Conservation (phyloP, 495 filamentous ascomycete species). For the Daldinia caldariorum region DNA sequence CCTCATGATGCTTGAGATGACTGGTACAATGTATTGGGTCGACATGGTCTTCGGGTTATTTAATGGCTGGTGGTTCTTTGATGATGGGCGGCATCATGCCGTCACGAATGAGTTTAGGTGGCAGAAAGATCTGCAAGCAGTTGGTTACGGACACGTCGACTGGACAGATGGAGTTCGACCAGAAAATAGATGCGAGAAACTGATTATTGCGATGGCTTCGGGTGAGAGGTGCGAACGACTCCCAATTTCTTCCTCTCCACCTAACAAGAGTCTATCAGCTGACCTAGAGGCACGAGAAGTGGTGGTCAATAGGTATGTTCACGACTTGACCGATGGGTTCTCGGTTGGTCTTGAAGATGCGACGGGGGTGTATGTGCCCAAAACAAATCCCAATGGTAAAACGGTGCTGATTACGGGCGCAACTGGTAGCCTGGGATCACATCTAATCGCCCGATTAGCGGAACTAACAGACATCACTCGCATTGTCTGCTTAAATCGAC, state of each 20-base stretch:
- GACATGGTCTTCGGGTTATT: slow-evolving; percentile 63
- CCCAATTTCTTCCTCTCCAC: slow-evolving; percentile 39
- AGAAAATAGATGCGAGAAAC: slow-evolving; percentile 56
- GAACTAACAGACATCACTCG: slow-evolving; percentile 47
- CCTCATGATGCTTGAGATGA: slow-evolving; percentile 60
- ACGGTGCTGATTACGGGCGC: slow-evolving; percentile 63
- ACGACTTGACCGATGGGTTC: slow-evolving; percentile 31
- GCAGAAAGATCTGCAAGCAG: slow-evolving; percentile 52
- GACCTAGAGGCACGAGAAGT: slow-evolving; percentile 46
- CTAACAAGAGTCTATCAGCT: slow-evolving; percentile 40
- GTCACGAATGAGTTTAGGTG: slow-evolving; percentile 51
- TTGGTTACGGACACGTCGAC: slow-evolving; percentile 59
- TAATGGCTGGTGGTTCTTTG: slow-evolving; percentile 65
- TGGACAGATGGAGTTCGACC: slow-evolving; percentile 59
- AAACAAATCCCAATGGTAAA: slow-evolving; percentile 45
- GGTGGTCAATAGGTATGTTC: slow-evolving; percentile 40
- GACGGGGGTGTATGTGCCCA: not conserved
- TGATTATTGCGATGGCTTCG: slow-evolving; percentile 59
- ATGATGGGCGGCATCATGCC: slow-evolving; percentile 59
- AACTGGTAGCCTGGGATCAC: slow-evolving; percentile 60
- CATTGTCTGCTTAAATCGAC: slow-evolving; percentile 63
- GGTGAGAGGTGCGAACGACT: slow-evolving; percentile 47
- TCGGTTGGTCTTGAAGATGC: slow-evolving; percentile 28
- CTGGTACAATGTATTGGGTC: slow-evolving; percentile 52
- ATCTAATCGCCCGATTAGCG: slow-evolving; percentile 55